phyloP scores from a whole-genome alignment of 2,329 filamentous ascomycete genomes.

The Talaromyces atroroseus region DNA sequence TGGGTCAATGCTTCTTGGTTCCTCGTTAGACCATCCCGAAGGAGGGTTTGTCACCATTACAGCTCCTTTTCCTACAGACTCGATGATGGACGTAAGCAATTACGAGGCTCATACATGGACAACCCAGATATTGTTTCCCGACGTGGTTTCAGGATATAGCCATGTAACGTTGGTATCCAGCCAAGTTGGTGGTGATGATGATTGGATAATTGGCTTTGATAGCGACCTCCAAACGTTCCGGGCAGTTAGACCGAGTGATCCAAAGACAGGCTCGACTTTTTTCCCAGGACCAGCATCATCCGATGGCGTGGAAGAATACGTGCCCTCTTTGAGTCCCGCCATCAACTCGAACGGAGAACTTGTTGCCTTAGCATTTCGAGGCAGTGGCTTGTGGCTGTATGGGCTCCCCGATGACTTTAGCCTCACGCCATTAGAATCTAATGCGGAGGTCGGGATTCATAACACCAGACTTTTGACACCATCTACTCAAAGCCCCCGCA shows the following conservation, averaged over 20 bases:
- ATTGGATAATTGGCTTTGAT: slow-evolving; percentile 75
- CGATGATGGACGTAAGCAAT: slow-evolving; percentile 50
- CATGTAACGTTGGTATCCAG: slow-evolving; percentile 63
- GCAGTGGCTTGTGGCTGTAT: slow-evolving; percentile 71
- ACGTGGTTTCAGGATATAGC: slow-evolving; percentile 71
- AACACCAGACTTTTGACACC: background rate
- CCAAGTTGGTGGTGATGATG: slow-evolving; percentile 54
- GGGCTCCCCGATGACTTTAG: slow-evolving; percentile 70
- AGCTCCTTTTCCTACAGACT: slow-evolving; percentile 68
- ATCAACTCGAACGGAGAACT: slow-evolving; percentile 66
- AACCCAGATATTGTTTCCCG: slow-evolving; percentile 77
- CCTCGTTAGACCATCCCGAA: slow-evolving; percentile 59
- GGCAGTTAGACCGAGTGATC: slow-evolving; percentile 67
- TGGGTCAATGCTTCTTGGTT: slow-evolving; percentile 71
- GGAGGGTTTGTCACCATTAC: slow-evolving; percentile 71
- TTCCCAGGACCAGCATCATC: slow-evolving; percentile 62
- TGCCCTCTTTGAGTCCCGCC: slow-evolving; percentile 64
- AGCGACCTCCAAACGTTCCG: slow-evolving; percentile 71
- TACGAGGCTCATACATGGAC: slow-evolving; percentile 74
- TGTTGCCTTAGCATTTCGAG: slow-evolving; percentile 67
- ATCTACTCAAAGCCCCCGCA: slow-evolving; percentile 15
- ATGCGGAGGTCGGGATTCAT: background rate
- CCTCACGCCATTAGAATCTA: slow-evolving; percentile 32
- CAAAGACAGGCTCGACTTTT: slow-evolving; percentile 71
- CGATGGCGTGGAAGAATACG: slow-evolving; percentile 49